Evolutionary conservation across 2,329 filamentous ascomycete species (phyloP).

Genomic region (Penicillium sp.): DNA sequence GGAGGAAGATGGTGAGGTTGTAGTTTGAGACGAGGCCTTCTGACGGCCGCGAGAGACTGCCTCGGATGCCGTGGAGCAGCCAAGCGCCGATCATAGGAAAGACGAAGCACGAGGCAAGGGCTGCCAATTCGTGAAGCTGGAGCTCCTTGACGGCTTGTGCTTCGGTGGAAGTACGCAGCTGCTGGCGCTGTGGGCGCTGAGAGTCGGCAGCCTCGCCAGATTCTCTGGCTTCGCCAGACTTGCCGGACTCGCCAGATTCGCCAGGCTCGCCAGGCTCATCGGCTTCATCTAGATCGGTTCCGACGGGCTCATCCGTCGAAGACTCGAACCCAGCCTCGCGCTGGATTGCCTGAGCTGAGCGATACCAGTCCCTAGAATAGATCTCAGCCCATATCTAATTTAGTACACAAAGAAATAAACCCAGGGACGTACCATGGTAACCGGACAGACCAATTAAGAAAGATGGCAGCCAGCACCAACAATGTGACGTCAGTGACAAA

Average conservation of each 20-base stretch:
- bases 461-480: constrained; percentile 72
- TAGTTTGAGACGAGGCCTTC: constrained; percentile 88
- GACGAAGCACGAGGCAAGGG: constrained; percentile 72
- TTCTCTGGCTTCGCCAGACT: constrained; percentile 21
- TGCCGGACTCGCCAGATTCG: constrained; percentile 1
- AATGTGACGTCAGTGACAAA: constrained; percentile 82
- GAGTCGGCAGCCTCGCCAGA: constrained; percentile 15
- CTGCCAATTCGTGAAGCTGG: constrained; percentile 67
- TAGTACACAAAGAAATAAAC: constrained; percentile 3
- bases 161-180: constrained; percentile 12
- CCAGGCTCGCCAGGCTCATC: background rate
- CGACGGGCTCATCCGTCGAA: constrained; percentile 16
- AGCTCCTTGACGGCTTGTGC: constrained; percentile 57
- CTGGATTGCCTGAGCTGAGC: constrained; percentile 62
- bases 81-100: constrained; percentile 76
- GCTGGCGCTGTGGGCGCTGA: constrained; percentile 4
- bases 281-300: constrained; percentile 21
- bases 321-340: constrained; percentile 37
- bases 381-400: background rate
- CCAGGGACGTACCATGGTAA: constrained; percentile 67
- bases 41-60: constrained; percentile 74
- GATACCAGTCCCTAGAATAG: constrained; percentile 63
- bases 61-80: constrained; percentile 74
- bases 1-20: constrained; percentile 84
- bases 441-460: constrained; percentile 87